Percentiles rank a stretch among this genome's conserved stretches.
phyloP scores from a whole-genome alignment of 2,329 filamentous ascomycete genomes.

The Helotiales sp. region DNA sequence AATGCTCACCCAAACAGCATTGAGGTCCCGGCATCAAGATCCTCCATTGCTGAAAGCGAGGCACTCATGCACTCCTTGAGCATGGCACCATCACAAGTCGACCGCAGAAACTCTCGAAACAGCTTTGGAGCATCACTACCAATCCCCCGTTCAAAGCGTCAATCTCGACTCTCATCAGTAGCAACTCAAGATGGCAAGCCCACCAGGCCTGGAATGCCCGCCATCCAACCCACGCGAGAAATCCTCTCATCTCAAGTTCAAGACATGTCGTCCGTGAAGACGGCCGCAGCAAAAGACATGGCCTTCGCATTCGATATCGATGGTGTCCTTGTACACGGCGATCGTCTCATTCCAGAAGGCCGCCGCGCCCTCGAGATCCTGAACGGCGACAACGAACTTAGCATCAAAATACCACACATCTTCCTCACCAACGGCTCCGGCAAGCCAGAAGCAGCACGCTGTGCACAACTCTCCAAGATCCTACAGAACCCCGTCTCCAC shows the following conservation, averaged over 20 bases:
- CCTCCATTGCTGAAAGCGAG: slow-evolving; percentile 69
- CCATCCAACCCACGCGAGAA: slow-evolving; percentile 65
- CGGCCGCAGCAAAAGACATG: slow-evolving; percentile 75
- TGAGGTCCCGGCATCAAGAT: slow-evolving; percentile 72
- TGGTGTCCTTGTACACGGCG: slow-evolving; percentile 76
- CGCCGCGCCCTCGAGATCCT: slow-evolving; percentile 70
- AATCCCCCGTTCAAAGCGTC: slow-evolving; percentile 72
- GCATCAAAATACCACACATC: slow-evolving; percentile 78
- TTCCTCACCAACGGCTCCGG: slow-evolving; percentile 77
- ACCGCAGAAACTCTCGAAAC: slow-evolving; percentile 73
- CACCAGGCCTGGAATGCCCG: slow-evolving; percentile 60
- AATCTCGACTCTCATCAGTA: slow-evolving; percentile 69
- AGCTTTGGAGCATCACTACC: slow-evolving; percentile 76
- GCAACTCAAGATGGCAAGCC: slow-evolving; percentile 53
- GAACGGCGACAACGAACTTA: slow-evolving; percentile 77
- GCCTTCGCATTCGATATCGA: slow-evolving; percentile 81
- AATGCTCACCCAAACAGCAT: slow-evolving; percentile 52
- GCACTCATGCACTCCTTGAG: slow-evolving; percentile 77
- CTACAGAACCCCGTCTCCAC: slow-evolving; percentile 67
- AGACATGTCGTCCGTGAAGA: slow-evolving; percentile 68
- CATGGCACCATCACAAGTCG: slow-evolving; percentile 68
- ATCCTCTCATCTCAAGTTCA: slow-evolving; percentile 74
- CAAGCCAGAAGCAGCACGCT: slow-evolving; percentile 69
- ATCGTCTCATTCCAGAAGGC: slow-evolving; percentile 71
- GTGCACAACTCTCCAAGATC: slow-evolving; percentile 70